Base-by-base conservation (phyloP, 768 basidiomycete genomes). In the Psilocybe tampanensis region DNA sequence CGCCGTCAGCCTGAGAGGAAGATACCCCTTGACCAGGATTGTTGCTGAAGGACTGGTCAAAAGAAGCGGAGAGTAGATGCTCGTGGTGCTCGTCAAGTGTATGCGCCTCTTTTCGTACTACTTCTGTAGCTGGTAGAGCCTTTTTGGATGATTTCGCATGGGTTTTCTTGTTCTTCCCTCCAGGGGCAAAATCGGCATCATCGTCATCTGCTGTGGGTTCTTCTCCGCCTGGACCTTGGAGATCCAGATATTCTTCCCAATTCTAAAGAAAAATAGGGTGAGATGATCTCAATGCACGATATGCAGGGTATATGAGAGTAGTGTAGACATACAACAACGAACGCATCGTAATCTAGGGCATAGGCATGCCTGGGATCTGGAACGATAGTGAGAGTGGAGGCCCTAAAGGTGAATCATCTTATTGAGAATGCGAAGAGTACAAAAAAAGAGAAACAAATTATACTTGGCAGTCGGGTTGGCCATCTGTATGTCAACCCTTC, bases 31-130 rank as follows among this genome's bases (percentile, higher is more conserved):
- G 63, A 23, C 54, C 61, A 41, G 57, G 47, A 23, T 48, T 44
- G 9, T 54, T 56, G 17, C 66, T 73, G 60, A 84, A 83, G 3
- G 88, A 88, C 9, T 77, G 68, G 54, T 89, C 86, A 61, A 89
- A 85, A 0, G 89, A 89, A 23, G 77, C 79, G 4, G 85, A 81
- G 15, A 92, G 72, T 19, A 92, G 66, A 61, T 86, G 81, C 34
- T 88, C 84, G 59, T 88, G 83, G 58, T 86, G 80, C 64, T 93
- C 90, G 11, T 83, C 74, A n/a, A 93, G 79, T 33, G 86, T 91
- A 67, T 89, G 83, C 54, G 73, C 64, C 24, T 83, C 81, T 44
- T 78, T 79, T 45, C 87, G 77, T 11, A 74, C 68, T 29, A 71
- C 58, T 64, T 88, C 87, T 9, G 70, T 29, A 65, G 69, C 47